These are phyloP conservation scores for Bipolaris gigantea DNA, from an alignment of 2,329 filamentous ascomycete genomes.

Conservation along the genomic window DNA sequence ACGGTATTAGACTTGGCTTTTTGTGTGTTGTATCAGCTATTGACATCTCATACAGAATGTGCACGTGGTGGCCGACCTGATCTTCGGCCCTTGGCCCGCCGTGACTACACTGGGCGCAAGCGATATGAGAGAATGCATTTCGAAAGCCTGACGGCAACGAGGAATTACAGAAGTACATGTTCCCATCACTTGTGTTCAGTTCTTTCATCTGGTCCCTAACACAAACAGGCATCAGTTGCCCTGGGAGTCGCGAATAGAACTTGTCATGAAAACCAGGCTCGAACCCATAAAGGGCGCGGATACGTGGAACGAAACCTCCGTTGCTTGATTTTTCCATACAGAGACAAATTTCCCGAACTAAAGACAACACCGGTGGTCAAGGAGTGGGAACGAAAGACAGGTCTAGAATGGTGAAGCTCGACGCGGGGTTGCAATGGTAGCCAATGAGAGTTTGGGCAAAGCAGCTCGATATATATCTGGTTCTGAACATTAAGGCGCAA, in stretches of 20 bases:
- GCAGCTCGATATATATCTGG: too few species aligned
- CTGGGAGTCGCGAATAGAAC: too few species aligned
- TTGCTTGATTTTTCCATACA: constrained; percentile 14
- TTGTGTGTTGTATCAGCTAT: neutral
- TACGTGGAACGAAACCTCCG: constrained; percentile 17
- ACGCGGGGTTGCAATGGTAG: neutral
- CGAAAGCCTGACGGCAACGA: neutral
- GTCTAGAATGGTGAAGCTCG: constrained; percentile 16
- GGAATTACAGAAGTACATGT: neutral
- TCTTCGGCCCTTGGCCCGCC: constrained; percentile 2
- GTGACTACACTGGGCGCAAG: too few species aligned
- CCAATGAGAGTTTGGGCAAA: too few species aligned
- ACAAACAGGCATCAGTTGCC: neutral
- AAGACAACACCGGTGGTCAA: constrained; percentile 15
- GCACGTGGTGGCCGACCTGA: neutral
- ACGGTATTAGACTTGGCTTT: constrained; percentile 7
- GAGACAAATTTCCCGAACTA: constrained; percentile 21
- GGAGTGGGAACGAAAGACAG: constrained; percentile 23
- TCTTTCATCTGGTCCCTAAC: neutral
- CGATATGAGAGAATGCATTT: too few species aligned
- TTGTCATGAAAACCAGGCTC: too few species aligned
- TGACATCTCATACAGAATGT: neutral
- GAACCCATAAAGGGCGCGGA: constrained; percentile 4
- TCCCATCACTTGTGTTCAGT: neutral
- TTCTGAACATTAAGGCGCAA: too few species aligned